phyloP scores from a whole-genome alignment of 257 asterid genomes.

The Solanum piurae region DNA sequence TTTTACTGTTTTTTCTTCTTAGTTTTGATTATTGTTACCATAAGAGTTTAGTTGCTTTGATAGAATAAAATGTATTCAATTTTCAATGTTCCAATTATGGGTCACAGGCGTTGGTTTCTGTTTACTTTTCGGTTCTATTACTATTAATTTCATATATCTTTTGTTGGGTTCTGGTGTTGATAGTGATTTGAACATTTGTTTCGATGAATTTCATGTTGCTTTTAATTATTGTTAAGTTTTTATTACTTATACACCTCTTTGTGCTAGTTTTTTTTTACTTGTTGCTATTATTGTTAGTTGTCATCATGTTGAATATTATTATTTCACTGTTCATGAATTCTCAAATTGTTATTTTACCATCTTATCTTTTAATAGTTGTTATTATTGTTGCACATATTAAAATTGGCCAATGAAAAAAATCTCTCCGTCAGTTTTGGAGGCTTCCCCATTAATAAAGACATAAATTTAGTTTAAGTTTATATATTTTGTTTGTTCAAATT shows the following conservation, averaged over 20 bases:
- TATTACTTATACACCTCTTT: not conserved
- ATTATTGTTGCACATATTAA: not conserved
- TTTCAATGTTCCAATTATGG: too few relatives aligned
- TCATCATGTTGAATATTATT: not conserved
- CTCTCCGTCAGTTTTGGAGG: not conserved
- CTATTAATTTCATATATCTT: too few relatives aligned
- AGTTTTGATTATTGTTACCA: too few relatives aligned
- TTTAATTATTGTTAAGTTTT: too few relatives aligned
- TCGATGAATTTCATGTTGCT: not conserved
- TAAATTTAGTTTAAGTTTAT: too few relatives aligned
- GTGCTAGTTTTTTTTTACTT: not conserved
- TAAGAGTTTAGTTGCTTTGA: too few relatives aligned
- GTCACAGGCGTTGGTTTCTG: too few relatives aligned
- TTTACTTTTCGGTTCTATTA: too few relatives aligned
- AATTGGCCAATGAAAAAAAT: not conserved
- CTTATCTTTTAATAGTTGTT: not conserved
- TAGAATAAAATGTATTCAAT: too few relatives aligned
- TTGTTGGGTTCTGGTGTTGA: not conserved
- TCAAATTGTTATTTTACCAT: not conserved
- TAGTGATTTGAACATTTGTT: not conserved
- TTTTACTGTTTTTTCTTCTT: too few relatives aligned
- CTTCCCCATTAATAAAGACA: not conserved
- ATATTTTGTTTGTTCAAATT: too few relatives aligned
- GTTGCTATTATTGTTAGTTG: not conserved
- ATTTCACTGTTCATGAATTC: not conserved